Conservation (phyloP, 2,329 filamentous ascomycete genomes). For the Thelonectria blattea region DNA sequence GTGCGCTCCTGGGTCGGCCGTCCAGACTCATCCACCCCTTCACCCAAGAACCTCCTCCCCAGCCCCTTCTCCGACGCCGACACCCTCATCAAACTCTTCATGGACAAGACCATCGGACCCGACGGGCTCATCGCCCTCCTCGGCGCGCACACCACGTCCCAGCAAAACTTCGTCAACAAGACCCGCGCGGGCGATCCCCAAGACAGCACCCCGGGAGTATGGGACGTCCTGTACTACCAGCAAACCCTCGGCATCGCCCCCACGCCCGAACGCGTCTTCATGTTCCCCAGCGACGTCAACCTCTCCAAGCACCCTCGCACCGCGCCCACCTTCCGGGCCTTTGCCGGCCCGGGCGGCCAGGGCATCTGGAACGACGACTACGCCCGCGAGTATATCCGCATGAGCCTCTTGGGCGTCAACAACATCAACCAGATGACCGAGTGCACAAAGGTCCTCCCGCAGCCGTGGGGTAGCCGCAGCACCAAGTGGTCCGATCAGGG, state of each 20-base stretch:
- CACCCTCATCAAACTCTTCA: conserved; percentile 56
- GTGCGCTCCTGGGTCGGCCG: conserved; percentile 59
- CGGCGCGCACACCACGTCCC: conserved; percentile 59
- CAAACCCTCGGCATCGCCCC: conserved; percentile 42
- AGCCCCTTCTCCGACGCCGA: conserved; percentile 50
- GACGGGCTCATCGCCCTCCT: conserved; percentile 59
- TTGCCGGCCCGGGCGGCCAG: conserved; percentile 45
- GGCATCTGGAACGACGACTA: conserved; percentile 54
- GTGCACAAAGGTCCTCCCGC: conserved; percentile 59
- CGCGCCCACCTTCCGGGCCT: conserved; percentile 45
- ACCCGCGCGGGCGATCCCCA: conserved; percentile 52
- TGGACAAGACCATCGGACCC: conserved; percentile 58
- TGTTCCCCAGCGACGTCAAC: conserved; percentile 50
- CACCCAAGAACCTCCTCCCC: conserved; percentile 52
- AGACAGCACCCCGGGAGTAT: conserved; percentile 58
- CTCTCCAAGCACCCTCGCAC: conserved; percentile 47
- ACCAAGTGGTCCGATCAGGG: conserved; percentile 28
- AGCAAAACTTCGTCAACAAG: conserved; percentile 53
- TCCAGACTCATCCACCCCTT: conserved; percentile 49
- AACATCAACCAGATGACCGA: conserved; percentile 62
- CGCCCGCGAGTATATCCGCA: conserved; percentile 58
- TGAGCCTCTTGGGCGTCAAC: conserved; percentile 61
- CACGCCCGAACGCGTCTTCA: conserved; percentile 46
- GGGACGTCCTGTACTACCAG: conserved; percentile 59
- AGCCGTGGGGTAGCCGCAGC: conserved; percentile 19